These are phyloP conservation scores for Petrea volubilis DNA, from an alignment of 257 asterid genomes.

Conservation along the genomic window DNA sequence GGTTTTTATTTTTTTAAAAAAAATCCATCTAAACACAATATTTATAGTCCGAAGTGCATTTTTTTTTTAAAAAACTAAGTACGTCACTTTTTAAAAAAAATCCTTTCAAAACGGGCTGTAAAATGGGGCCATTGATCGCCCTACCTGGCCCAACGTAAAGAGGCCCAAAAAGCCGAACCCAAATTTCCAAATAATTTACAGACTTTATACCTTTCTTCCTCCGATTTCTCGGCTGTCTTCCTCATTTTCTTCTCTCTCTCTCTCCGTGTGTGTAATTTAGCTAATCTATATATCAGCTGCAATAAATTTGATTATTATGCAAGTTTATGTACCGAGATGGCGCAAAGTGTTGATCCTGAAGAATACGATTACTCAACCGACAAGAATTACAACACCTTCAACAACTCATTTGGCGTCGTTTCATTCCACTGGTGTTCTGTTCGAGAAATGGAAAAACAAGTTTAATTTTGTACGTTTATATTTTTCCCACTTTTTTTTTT, in stretches of 20 bases:
- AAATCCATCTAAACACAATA: too few relatives aligned
- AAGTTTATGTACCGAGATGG: constrained; percentile 64
- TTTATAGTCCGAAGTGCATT: too few relatives aligned
- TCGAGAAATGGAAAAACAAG: constrained; percentile 56
- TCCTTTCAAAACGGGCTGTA: too few relatives aligned
- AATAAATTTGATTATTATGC: constrained; percentile 44
- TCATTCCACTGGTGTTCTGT: constrained; percentile 48
- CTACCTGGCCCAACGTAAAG: background rate
- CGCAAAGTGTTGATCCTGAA: constrained; percentile 44
- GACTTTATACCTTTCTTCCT: background rate
- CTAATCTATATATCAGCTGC: too few relatives aligned
- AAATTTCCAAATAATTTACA: background rate
- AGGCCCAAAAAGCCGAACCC: background rate
- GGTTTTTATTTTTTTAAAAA: too few relatives aligned
- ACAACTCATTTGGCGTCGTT: constrained; percentile 43
- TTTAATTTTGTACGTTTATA: constrained; percentile 49
- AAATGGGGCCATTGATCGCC: too few relatives aligned
- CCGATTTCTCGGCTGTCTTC: background rate
- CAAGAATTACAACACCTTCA: constrained; percentile 19
- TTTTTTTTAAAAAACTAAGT: too few relatives aligned
- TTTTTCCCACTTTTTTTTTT: background rate
- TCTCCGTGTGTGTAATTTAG: too few relatives aligned
- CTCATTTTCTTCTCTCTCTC: background rate
- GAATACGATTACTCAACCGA: constrained; percentile 39
- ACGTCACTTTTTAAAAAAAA: too few relatives aligned